phyloP scores from a whole-genome alignment of 2,329 filamentous ascomycete species.

The Aureobasidium sp. region DNA sequence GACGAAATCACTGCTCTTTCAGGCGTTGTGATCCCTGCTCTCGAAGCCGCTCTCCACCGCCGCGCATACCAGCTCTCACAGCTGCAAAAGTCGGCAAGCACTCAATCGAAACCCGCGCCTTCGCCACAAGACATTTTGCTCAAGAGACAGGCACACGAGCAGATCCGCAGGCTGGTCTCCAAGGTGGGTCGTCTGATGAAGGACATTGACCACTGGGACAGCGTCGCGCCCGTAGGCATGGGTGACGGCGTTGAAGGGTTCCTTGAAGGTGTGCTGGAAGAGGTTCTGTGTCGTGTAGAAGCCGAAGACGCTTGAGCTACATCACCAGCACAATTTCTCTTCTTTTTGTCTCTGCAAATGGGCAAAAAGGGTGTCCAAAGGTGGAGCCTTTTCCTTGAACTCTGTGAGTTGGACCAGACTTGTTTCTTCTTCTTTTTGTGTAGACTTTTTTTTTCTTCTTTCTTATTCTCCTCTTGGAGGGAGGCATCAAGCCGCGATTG shows the following conservation, averaged over 20 bases:
- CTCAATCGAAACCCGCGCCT: slow-evolving; percentile 28
- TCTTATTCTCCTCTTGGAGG: too few relatives aligned
- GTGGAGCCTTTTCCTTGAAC: too few relatives aligned
- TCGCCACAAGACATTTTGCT: slow-evolving; percentile 32
- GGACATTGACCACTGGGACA: slow-evolving; percentile 85
- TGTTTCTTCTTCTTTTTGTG: neutral
- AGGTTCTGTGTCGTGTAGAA: slow-evolving; percentile 87
- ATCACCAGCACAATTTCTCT: neutral
- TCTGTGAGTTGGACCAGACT: neutral
- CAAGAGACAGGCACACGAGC: slow-evolving; percentile 66
- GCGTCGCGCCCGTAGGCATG: slow-evolving; percentile 84
- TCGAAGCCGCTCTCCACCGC: slow-evolving; percentile 83
- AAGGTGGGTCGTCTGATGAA: slow-evolving; percentile 78
- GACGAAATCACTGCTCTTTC: slow-evolving; percentile 74
- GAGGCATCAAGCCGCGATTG: neutral
- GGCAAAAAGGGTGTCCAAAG: neutral
- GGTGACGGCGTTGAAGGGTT: slow-evolving; percentile 83
- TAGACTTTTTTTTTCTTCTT: neutral
- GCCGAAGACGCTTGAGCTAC: slow-evolving; percentile 61
- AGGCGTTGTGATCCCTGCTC: slow-evolving; percentile 85
- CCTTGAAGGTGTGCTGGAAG: slow-evolving; percentile 85
- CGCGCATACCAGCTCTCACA: slow-evolving; percentile 56
- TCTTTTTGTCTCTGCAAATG: slow-evolving; percentile 1
- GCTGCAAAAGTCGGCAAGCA: slow-evolving; percentile 38
- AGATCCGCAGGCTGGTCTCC: slow-evolving; percentile 70